Base-by-base conservation (phyloP, 768 basidiomycete genomes). In the Tylopilus felleus region DNA sequence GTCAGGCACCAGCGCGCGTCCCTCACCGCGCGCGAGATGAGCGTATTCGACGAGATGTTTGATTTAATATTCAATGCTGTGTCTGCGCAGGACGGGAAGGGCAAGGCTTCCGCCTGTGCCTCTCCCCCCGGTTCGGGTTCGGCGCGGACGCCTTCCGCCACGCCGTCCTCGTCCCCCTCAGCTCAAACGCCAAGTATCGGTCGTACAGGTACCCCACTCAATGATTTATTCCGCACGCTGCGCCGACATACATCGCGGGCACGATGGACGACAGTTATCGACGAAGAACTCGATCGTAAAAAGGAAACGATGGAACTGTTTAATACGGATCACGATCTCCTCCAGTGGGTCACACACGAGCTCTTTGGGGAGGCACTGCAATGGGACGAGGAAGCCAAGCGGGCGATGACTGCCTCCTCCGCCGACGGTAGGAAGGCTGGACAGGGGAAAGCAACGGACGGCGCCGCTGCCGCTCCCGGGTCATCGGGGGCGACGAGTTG, bases 281-380 rank as follows among this genome's bases (percentile, higher is more conserved):
- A 82, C 49, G 78, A 84, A 52, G 73, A 78, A 47, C 70, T 89
- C 25, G 90, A 91, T 60, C 72, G 76, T 22, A 83, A 85, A 64
- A 85, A 84, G 66, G 90, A 90, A 56, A 80, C 81, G 52, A 88
- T 94, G 75, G 79, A 86, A 47, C 64, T 80, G 17, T 90, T 86
- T 59, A 72, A 77, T 22, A 85, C 78, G 8, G 92, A 93, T 61
- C 72, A 79, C 53, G 77, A 87, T 49, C 76, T 94, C 17, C 75
- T 93, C 47, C 77, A 82, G 33, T 94, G 92, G 92, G 82, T 85
- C 12, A 71, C 78, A 62, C 70, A 72, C 16, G 81, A 86, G 48
- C 80, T 93, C 3, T 94, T 93, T 61, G 81, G 71, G 16, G 80
- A 82, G 59, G 81, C 80, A 5, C 61, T 72, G 60, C 65, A 66